Conservation (phyloP, 1,139 yeast genomes). For the Lodderomyces parapsilosis region DNA sequence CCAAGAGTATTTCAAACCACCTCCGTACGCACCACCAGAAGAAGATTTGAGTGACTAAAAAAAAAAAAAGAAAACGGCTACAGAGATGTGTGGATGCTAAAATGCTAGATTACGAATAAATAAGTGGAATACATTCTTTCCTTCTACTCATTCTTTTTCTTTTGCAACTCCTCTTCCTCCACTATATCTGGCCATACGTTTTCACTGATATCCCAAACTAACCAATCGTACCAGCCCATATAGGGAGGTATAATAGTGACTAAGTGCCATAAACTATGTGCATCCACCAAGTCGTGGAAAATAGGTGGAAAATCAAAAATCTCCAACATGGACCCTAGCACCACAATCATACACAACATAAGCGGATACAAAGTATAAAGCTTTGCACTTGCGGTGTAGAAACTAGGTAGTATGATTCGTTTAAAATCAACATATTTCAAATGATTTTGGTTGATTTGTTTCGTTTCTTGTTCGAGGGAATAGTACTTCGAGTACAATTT, state of each 20-base stretch:
- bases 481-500: slow-evolving; percentile 34
- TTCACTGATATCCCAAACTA: slow-evolving; percentile 44
- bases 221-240: slow-evolving; percentile 50
- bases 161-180: slow-evolving; percentile 1
- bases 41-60: slow-evolving; percentile 22
- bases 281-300: slow-evolving; percentile 67
- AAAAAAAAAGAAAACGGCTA: no score
- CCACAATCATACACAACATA: slow-evolving; percentile 49
- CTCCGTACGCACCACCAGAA: slow-evolving; percentile 45
- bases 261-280: slow-evolving; percentile 92
- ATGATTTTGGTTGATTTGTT: slow-evolving; percentile 19
- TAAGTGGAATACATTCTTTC: background rate
- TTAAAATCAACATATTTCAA: slow-evolving; percentile 25
- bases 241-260: slow-evolving; percentile 65
- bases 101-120: background rate
- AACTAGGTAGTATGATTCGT: slow-evolving; percentile 29
- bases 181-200: slow-evolving; percentile 23
- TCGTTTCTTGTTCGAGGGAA: slow-evolving; percentile 19
- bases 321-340: slow-evolving; percentile 81
- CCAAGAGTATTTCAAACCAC: slow-evolving; percentile 72
- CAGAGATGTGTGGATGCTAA: no score
- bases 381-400: slow-evolving; percentile 38
- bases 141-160: slow-evolving; percentile 13
- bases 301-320: slow-evolving; percentile 83
- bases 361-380: slow-evolving; percentile 43